Conservation (phyloP, 1,284 basidiomycete species). For the Porodaedalea pini region DNA sequence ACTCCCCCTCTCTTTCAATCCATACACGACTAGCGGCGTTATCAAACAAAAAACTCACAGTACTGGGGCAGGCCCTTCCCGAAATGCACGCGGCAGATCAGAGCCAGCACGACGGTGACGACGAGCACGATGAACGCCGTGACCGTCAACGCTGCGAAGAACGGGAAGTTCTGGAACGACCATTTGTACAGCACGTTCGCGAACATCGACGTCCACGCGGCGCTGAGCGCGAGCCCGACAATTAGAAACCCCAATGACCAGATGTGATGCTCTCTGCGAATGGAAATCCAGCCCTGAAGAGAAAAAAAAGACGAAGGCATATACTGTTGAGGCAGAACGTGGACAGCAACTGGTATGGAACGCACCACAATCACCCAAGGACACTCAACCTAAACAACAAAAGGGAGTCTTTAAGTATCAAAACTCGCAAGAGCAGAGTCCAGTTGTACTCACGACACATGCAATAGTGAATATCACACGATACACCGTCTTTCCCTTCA, state of each 20-base stretch:
- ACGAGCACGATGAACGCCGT: conserved; percentile 21
- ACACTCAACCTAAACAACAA: conserved; percentile 9
- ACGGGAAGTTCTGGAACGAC: conserved; percentile 25
- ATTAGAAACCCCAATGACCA: conserved; percentile 23
- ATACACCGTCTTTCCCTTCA: conserved; percentile 15
- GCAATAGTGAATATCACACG: conserved; percentile 21
- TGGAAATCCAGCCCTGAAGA: conserved; percentile 22
- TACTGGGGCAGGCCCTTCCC: conserved; percentile 25
- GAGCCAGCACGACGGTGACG: conserved; percentile 22
- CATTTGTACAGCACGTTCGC: conserved; percentile 19
- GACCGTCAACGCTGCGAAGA: conserved; percentile 24
- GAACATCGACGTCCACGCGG: conserved; percentile 22
- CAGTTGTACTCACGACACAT: conserved; percentile 18
- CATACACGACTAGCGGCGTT: background rate
- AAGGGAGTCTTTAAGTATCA: background rate
- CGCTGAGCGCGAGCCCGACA: conserved; percentile 7
- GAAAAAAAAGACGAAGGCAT: background rate
- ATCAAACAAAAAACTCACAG: conserved; percentile 3
- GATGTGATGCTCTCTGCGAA: conserved; percentile 21
- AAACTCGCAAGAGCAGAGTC: background rate
- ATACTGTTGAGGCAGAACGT: background rate
- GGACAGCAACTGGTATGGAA: background rate
- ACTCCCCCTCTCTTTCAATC: background rate
- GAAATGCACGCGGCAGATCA: conserved; percentile 24
- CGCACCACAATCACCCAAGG: conserved; percentile 19